These are phyloP conservation scores for Citrus medica DNA, from an alignment of 345 rosid genomes.

Conservation along the genomic window DNA sequence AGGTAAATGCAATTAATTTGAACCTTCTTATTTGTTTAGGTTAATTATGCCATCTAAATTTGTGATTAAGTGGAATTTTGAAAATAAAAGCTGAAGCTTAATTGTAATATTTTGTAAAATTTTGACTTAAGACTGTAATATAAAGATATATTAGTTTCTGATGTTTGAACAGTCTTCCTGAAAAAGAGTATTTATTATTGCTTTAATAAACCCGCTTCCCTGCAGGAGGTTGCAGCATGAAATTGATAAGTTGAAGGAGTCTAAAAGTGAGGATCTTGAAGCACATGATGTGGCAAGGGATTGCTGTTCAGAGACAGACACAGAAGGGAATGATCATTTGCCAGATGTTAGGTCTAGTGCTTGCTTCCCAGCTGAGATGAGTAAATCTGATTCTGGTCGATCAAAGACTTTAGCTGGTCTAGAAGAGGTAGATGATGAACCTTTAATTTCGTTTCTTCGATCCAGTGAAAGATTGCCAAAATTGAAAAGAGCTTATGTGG, in stretches of 20 bases:
- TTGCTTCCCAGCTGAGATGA: conserved; percentile 31
- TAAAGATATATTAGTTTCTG: neutral
- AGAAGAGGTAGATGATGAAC: conserved; percentile 57
- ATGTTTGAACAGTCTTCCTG: neutral
- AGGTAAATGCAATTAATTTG: conserved; percentile 46
- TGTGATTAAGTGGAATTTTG: neutral
- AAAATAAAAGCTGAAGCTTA: conserved; percentile 8
- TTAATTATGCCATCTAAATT: neutral
- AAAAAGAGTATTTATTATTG: neutral
- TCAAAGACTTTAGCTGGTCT: conserved; percentile 30
- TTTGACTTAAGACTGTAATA: neutral
- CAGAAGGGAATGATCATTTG: conserved; percentile 56
- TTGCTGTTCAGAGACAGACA: conserved; percentile 85
- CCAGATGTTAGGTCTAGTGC: conserved; percentile 38
- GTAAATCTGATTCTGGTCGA: conserved; percentile 33
- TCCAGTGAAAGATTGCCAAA: conserved; percentile 35
- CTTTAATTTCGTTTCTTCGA: conserved; percentile 56
- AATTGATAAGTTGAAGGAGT: conserved; percentile 59
- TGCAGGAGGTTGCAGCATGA: conserved; percentile 67
- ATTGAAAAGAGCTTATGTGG: conserved; percentile 23
- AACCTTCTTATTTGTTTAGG: conserved; percentile 6
- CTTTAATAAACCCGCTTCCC: conserved; percentile 11
- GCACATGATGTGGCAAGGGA: conserved; percentile 32
- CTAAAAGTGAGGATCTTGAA: conserved; percentile 35
- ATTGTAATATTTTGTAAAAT: neutral